A percentile compares a stretch with the other conserved stretches of the same genome.
These are phyloP conservation scores for Viola odorata DNA, from an alignment of 345 rosid species.

Conservation along the genomic window DNA sequence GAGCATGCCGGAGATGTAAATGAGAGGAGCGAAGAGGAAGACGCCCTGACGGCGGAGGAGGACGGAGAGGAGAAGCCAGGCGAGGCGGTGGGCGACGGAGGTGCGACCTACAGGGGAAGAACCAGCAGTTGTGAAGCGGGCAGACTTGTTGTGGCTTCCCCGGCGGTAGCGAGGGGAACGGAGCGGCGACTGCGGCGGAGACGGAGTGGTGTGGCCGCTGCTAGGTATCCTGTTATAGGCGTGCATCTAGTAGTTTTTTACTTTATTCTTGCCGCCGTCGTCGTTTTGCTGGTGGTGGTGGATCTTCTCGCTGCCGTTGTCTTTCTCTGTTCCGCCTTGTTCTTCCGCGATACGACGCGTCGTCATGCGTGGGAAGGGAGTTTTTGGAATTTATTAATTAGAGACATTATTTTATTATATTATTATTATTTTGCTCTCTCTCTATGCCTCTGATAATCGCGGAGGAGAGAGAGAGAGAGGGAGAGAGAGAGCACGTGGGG, in stretches of 20 bases:
- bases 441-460: neutral
- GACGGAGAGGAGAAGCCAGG: constrained; percentile 75
- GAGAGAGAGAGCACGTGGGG: constrained; percentile 11
- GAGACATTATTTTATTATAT: neutral
- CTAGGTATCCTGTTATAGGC: constrained; percentile 68
- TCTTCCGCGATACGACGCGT: neutral
- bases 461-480: neutral
- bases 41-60: constrained; percentile 92
- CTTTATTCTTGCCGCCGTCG: neutral
- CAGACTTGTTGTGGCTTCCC: constrained; percentile 45
- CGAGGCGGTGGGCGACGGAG: constrained; percentile 69
- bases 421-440: neutral
- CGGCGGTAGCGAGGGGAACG: constrained; percentile 85
- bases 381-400: no score
- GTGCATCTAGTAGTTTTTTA: constrained; percentile 54
- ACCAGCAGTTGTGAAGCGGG: constrained; percentile 31
- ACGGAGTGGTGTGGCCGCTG: constrained; percentile 95
- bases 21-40: constrained; percentile 85
- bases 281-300: constrained; percentile 1
- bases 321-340: constrained; percentile 1
- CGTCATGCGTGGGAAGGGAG: neutral
- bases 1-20: constrained; percentile 91
- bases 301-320: neutral
- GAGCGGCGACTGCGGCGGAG: constrained; percentile 90
- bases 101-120: constrained; percentile 27